Conservation (phyloP, 2,329 filamentous ascomycete genomes). For the Alternaria arbusti region DNA sequence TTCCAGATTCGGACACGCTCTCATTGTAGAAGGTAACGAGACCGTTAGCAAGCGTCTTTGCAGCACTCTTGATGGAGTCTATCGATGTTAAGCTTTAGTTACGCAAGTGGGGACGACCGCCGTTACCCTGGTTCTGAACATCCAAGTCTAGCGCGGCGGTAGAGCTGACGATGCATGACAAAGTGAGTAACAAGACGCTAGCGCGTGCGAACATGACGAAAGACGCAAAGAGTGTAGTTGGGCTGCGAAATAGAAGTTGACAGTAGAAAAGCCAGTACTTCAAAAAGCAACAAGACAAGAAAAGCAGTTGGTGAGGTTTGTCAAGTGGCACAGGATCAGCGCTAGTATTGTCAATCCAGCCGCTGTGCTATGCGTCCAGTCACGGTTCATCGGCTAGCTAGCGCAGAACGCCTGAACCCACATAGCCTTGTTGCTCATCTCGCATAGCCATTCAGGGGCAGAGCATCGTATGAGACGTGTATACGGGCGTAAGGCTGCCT, state of each 20-base stretch:
- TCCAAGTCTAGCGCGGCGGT: slow-evolving; percentile 27
- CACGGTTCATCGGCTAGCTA: background rate
- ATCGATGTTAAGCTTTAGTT: background rate
- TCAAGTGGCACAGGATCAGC: background rate
- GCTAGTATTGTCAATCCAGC: background rate
- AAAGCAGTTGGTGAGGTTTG: background rate
- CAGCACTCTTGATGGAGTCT: slow-evolving; percentile 34
- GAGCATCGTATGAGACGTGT: background rate
- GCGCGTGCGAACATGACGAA: slow-evolving; percentile 24
- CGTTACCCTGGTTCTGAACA: slow-evolving; percentile 22
- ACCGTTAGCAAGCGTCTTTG: slow-evolving; percentile 28
- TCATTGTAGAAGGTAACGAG: slow-evolving; percentile 31
- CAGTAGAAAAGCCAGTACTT: background rate
- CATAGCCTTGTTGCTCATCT: background rate
- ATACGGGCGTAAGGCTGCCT: background rate
- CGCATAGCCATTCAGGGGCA: background rate
- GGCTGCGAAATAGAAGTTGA: background rate
- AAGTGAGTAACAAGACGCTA: slow-evolving; percentile 22
- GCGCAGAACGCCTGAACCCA: background rate
- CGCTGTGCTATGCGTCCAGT: background rate
- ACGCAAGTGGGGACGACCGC: background rate
- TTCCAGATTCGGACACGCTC: slow-evolving; percentile 1
- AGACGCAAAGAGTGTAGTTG: background rate
- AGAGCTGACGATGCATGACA: slow-evolving; percentile 17
- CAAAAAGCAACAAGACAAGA: background rate